Evolutionary conservation across 495 filamentous ascomycete species (phyloP).

Genomic region (Penicillium fimorum): DNA sequence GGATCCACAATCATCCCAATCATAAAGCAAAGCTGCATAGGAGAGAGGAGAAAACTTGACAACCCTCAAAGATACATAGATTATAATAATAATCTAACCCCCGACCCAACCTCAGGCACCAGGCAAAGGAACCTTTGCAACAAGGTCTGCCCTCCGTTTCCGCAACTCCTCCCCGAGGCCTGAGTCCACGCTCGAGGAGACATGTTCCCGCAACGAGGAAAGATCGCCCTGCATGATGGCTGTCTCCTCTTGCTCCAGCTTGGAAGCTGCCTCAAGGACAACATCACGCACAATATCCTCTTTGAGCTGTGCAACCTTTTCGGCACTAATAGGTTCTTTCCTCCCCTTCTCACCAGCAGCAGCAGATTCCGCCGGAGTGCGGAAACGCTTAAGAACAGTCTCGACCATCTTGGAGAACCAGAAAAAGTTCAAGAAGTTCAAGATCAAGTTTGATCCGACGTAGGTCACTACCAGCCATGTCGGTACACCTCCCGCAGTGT

Average conservation of each 20-base stretch:
- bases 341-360: constrained; percentile 10
- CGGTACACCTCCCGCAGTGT: constrained; percentile 55
- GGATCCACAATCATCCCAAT: not conserved
- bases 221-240: constrained; percentile 30
- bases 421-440: constrained; percentile 88
- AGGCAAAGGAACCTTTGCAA: constrained; percentile 23
- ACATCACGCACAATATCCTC: constrained; percentile 36
- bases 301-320: constrained; percentile 11
- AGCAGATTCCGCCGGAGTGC: constrained; percentile 29
- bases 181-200: constrained; percentile 29
- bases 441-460: constrained; percentile 68
- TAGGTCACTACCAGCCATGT: constrained; percentile 79
- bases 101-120: constrained; percentile 8
- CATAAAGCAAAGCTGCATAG: not conserved
- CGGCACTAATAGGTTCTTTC: not conserved
- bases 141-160: constrained; percentile 27
- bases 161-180: constrained; percentile 29
- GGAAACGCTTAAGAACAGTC: constrained; percentile 84
- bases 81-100: not conserved
- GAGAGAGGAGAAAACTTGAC: not conserved
- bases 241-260: constrained; percentile 38
- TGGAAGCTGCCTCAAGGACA: constrained; percentile 39
- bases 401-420: constrained; percentile 98
- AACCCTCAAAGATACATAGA: not conserved
- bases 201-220: constrained; percentile 18